Evolutionary conservation across 306 rosid species (phyloP), one percentile per base, ranked within the genome.

Genomic region (Cicer bijugum): DNA sequence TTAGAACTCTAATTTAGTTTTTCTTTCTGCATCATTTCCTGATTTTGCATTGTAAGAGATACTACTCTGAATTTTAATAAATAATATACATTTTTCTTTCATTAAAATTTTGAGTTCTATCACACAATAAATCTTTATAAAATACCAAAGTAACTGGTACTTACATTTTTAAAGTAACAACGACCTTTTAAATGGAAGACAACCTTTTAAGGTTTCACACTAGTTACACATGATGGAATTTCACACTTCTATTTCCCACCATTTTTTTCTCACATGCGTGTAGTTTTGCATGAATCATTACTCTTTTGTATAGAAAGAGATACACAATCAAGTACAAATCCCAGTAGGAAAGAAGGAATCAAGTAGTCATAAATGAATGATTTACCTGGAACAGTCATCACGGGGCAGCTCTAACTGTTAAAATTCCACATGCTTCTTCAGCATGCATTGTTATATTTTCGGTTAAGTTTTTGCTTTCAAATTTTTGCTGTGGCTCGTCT

Each of bases 331-430:
- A 75, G 68, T 71, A 76, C 70, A 83, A 61, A 68, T 39, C 52
- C 39, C 44, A 83, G 82, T 67, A 77, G 48, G 55, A 28, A 14
- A 33, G 59, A 64, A 65, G 39, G 58, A 53, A 67, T 16, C 63
- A n/a, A 43, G 16, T n/a, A 77, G 50, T 43, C 71, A 72, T 69
- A 68, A 61, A 69, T 51, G 68, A 75, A 58, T 59, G 78, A 70
- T 46, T 84, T 84, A 93, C 97, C 97, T 86, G 85, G 85, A 75
- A 84, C 46, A 66, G 69, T 64, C 74, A 57, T 81, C 69, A 68
- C 55, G 71, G 81, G 79, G 64, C 85, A 86, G 71, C 65, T 71
- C 82, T 61, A 19, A 66, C 68, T 9, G 79, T 64, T 62, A 75
- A 65, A 71, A 66, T 45, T 84, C 81, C 44, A 78, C 78, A 14